Base-by-base conservation (phyloP, 768 basidiomycete species). In the Brasilioporus rufonigricans region DNA sequence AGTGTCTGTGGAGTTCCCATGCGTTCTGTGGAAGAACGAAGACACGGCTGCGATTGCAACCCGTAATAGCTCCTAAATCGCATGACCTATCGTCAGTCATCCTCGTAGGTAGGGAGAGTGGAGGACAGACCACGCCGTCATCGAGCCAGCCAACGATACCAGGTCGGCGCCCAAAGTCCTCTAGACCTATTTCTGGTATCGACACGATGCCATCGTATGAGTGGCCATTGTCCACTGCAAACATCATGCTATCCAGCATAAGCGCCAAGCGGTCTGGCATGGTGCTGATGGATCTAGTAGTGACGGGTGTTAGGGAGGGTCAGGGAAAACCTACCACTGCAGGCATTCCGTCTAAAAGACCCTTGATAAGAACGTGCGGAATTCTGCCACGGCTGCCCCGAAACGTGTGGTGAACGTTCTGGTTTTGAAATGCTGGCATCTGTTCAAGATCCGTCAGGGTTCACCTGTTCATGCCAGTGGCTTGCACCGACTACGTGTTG, bases 161-260 rank as follows among this genome's bases (percentile, higher is more conserved):
- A 23, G 39, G 23, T 38, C 48, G 31, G 33, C 43, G 26, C 4
- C 12, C 40, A 2, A n/a, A 36, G 2, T 53, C 51, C 33, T 60
- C 59, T 31, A 59, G 45, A 54, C 59, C 58, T 19, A 13, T 47
- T 21, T 60, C 44, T 39, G 58, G 57, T 2, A 60, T 10, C 2
- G 52, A 60, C 29, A 44, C 18, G 18, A 60, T 59, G 5, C 57
- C 57, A 32, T 59, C 58, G 16, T 26, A 41, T 4, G 57, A 59
- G 40, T 46, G 46, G 16, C 58, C 58, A 0, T 50, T 19, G 9
- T 60, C 57, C 10, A 60, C 45, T 5, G 44, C 52, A 5, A 16
- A 29, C 13, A 57, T 21, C 55, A 53, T 35, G 27, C 16, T 32
- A 1, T 57, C 55, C 21, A 59, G 16, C 44, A 49, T 48, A 2